Evolutionary conservation across 805 yeast genomes (phyloP).

Genomic region (Kodamaea laetipori): DNA sequence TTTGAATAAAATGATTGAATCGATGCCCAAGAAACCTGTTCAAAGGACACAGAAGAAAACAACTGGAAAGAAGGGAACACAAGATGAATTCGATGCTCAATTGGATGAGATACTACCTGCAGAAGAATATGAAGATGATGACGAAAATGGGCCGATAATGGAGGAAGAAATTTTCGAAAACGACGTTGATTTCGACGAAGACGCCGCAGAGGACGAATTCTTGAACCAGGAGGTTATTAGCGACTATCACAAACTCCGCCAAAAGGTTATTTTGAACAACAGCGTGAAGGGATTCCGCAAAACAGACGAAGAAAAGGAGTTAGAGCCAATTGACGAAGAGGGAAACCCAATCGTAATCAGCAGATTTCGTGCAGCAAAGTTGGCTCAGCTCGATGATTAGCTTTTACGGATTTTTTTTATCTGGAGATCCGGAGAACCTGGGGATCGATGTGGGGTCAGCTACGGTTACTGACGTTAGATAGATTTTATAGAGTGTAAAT

Average conservation of each 20-base stretch:
- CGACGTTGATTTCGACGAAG: constrained; percentile 18
- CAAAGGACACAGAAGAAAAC: constrained; percentile 8
- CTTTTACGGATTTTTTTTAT: neutral
- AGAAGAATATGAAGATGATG: constrained; percentile 35
- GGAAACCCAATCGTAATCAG: constrained; percentile 64
- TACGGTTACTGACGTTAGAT: no score
- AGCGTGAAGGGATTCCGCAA: constrained; percentile 46
- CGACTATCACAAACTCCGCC: constrained; percentile 60
- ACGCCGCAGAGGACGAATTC: constrained; percentile 25
- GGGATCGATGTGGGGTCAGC: no score
- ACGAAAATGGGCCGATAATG: constrained; percentile 40
- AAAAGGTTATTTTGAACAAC: constrained; percentile 47
- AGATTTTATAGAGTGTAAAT: no score
- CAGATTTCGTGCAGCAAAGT: constrained; percentile 62
- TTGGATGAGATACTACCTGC: constrained; percentile 26
- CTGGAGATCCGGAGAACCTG: no score
- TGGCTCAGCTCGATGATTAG: constrained; percentile 1
- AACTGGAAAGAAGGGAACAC: constrained; percentile 1
- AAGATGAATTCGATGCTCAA: constrained; percentile 11
- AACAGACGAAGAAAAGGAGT: constrained; percentile 52
- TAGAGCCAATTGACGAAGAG: constrained; percentile 67
- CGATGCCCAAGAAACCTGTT: constrained; percentile 22
- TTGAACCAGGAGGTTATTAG: constrained; percentile 50
- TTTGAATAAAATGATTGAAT: constrained; percentile 51
- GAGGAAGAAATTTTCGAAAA: constrained; percentile 48